Conservation (phyloP, 768 basidiomycete species). For the Leccinum fibrillosum region DNA sequence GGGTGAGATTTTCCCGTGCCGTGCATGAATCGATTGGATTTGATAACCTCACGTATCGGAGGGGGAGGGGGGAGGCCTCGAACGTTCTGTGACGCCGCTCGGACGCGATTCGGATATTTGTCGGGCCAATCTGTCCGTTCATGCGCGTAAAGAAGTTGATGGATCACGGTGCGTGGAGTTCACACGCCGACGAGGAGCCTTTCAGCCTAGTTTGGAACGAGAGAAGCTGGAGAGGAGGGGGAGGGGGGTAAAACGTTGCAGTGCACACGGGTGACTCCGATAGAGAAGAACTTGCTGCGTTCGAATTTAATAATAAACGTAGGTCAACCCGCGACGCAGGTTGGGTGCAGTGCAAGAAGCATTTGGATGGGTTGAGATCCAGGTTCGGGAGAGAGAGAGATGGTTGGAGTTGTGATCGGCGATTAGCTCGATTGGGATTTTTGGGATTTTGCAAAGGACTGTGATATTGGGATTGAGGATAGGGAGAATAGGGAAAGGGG, state of each 20-base stretch:
- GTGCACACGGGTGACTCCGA: conserved; percentile 6
- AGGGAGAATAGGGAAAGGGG: not conserved
- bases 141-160: not conserved
- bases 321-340: not conserved
- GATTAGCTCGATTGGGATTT: not conserved
- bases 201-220: not conserved
- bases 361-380: conserved; percentile 1
- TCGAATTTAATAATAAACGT: not conserved
- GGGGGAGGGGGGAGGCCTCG: not conserved
- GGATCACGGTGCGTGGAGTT: not conserved
- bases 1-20: conserved; percentile 1
- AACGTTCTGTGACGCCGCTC: not conserved
- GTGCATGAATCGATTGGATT: not conserved
- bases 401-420: not conserved
- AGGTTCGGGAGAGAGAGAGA: not conserved
- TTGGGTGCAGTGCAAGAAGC: conserved; percentile 7
- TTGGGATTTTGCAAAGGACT: not conserved
- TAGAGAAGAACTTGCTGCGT: conserved; percentile 1
- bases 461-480: not conserved
- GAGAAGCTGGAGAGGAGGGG: not conserved
- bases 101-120: not conserved
- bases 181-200: not conserved
- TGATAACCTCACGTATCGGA: not conserved
- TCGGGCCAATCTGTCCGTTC: not conserved
- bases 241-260: not conserved